These are phyloP conservation scores for Cryphonectria carpinicola DNA, from an alignment of 2,329 filamentous ascomycete species.

Conservation along the genomic window DNA sequence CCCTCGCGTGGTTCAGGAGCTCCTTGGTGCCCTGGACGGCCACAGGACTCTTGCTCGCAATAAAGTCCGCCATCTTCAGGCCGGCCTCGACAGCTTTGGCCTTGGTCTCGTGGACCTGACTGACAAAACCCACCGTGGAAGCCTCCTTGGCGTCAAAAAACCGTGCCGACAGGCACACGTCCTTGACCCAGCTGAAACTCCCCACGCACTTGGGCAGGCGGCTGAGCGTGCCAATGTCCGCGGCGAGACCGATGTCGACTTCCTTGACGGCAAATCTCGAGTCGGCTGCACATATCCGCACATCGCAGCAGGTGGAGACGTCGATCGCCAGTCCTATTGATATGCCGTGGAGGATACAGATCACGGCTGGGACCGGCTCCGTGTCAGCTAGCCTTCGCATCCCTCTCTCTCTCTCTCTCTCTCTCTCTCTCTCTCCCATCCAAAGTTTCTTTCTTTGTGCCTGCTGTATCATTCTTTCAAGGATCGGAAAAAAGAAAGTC, in stretches of 20 bases:
- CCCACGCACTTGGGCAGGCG: slow-evolving; percentile 76
- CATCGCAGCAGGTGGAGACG: slow-evolving; percentile 69
- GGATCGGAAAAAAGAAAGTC: not conserved
- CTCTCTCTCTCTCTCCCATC: not conserved
- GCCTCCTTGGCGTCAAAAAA: slow-evolving; percentile 73
- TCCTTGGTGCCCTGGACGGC: slow-evolving; percentile 89
- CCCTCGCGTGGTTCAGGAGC: slow-evolving; percentile 78
- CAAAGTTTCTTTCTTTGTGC: not conserved
- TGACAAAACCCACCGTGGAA: slow-evolving; percentile 70
- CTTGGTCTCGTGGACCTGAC: slow-evolving; percentile 66
- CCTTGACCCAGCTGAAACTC: slow-evolving; percentile 76
- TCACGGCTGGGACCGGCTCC: slow-evolving; percentile 63
- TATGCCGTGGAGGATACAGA: slow-evolving; percentile 79
- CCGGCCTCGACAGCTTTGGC: slow-evolving; percentile 64
- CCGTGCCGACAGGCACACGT: slow-evolving; percentile 73
- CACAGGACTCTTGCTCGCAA: slow-evolving; percentile 84
- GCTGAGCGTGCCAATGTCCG: slow-evolving; percentile 76
- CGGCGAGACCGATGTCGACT: slow-evolving; percentile 80
- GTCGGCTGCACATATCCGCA: slow-evolving; percentile 66
- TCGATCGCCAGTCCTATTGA: slow-evolving; percentile 80
- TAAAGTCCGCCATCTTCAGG: slow-evolving; percentile 63
- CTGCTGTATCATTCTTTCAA: not conserved
- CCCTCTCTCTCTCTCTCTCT: not conserved
- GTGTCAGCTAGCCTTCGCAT: not conserved
- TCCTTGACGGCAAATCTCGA: slow-evolving; percentile 75